These are phyloP conservation scores for Hanseniaspora valbyensis DNA, from an alignment of 805 yeast genomes.

Conservation along the genomic window DNA sequence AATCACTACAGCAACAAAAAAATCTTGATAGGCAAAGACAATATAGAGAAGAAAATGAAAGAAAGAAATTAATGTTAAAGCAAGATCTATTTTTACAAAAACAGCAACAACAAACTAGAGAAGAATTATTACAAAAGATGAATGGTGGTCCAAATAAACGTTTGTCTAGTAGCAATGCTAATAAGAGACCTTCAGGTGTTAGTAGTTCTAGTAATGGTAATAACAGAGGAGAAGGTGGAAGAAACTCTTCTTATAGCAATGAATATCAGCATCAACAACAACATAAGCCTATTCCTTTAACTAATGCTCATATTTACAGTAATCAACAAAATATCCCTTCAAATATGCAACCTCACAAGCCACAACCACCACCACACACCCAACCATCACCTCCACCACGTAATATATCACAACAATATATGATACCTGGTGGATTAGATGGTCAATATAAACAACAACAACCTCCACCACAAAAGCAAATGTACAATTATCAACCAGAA, in stretches of 20 bases:
- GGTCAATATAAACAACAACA: constrained; percentile 8
- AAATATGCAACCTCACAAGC: background rate
- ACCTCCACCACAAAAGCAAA: background rate
- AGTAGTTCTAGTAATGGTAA: background rate
- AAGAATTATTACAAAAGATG: constrained; percentile 13
- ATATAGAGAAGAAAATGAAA: constrained; percentile 21
- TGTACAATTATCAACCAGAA: constrained; percentile 17
- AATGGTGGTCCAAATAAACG: background rate
- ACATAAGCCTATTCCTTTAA: background rate
- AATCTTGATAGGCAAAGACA: constrained; percentile 13
- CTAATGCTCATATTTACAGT: background rate
- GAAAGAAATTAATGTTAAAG: constrained; percentile 21
- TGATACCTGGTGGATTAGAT: constrained; percentile 8
- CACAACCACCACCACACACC: background rate
- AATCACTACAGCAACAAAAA: constrained; percentile 27
- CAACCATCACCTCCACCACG: background rate
- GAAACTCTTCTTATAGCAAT: background rate
- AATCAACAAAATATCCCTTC: background rate
- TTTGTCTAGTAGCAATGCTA: background rate
- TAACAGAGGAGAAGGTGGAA: background rate
- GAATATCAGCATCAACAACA: background rate
- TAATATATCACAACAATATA: background rate
- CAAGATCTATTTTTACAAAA: constrained; percentile 19
- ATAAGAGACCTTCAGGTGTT: background rate
- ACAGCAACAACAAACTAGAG: constrained; percentile 17